Conservation (phyloP, 2,329 filamentous ascomycete species). For the Macroventuria anomochaeta region DNA sequence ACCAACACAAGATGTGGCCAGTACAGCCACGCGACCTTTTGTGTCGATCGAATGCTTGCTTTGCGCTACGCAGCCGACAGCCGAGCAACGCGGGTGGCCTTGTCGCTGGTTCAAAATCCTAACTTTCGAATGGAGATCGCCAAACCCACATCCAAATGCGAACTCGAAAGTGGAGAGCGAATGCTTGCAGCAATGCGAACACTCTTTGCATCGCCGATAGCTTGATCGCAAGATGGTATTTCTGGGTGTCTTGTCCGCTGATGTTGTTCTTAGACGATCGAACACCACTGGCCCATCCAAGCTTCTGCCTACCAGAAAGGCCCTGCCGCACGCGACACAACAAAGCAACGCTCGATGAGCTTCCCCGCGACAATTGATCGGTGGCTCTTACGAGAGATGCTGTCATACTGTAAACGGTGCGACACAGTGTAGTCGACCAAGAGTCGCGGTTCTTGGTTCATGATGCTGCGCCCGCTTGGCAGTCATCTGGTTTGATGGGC, state of each 20-base stretch:
- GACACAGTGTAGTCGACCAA: background rate
- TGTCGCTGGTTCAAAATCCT: background rate
- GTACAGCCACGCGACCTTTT: conserved; percentile 1
- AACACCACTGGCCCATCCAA: background rate
- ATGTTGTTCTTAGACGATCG: background rate
- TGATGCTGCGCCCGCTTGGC: background rate
- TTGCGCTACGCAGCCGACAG: conserved; percentile 1
- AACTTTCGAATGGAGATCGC: background rate
- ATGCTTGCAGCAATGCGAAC: background rate
- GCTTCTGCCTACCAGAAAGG: background rate
- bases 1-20: conserved; percentile 1
- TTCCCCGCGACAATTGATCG: background rate
- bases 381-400: no score
- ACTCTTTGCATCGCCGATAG: background rate
- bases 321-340: background rate
- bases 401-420: background rate
- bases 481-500: background rate
- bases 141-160: background rate
- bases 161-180: background rate
- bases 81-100: conserved; percentile 1
- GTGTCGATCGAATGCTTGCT: background rate
- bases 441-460: background rate
- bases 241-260: background rate
- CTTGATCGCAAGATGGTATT: background rate
- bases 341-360: background rate